Percentiles rank a stretch among this genome's conserved stretches.
Evolutionary conservation across 163 green algal genomes (phyloP).

Genomic region (Scenedesmus sp.): DNA sequence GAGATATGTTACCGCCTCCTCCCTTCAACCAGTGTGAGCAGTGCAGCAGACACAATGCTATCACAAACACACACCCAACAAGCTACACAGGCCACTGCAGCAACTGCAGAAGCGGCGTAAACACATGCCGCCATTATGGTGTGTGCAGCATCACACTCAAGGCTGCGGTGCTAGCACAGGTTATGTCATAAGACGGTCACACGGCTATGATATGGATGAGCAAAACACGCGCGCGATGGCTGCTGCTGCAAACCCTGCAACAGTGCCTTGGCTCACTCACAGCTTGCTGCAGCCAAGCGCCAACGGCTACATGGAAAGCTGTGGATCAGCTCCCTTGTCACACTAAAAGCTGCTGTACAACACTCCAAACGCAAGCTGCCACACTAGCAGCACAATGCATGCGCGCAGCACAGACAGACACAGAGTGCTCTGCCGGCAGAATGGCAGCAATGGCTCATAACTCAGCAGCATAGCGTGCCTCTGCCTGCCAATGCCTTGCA

Average conservation of each 20-base stretch:
- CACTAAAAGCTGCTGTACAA: not conserved
- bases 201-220: not conserved
- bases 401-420: not conserved
- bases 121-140: not conserved
- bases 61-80: no score
- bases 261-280: not conserved
- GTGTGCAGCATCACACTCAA: not conserved
- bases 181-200: not conserved
- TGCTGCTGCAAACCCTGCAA: not conserved
- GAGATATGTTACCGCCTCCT: no score
- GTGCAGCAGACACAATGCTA: no score
- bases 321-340: not conserved
- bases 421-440: not conserved
- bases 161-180: not conserved
- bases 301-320: not conserved
- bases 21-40: no score
- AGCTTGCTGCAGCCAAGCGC: not conserved
- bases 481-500: not conserved
- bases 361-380: not conserved
- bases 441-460: no score
- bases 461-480: not conserved
- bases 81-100: no score
- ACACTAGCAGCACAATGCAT: not conserved
- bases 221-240: not conserved
- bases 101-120: not conserved